Evolutionary conservation across 306 rosid genomes (phyloP).

Genomic region (Glycine latifolia): DNA sequence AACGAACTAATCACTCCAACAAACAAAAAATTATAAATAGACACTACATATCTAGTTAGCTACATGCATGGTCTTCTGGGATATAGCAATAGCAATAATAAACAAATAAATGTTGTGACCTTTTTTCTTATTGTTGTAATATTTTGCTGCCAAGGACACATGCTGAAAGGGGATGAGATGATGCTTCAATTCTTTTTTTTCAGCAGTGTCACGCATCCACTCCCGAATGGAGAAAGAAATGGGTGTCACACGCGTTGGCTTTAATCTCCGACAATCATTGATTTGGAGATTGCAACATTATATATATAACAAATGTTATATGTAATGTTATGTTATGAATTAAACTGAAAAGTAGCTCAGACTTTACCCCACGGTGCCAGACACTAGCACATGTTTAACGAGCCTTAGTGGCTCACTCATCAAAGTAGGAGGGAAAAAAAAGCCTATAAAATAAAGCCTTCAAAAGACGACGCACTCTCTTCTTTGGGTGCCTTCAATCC

Average conservation of each 20-base stretch:
- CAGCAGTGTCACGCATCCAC: conserved; percentile 31
- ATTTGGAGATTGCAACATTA: conserved; percentile 38
- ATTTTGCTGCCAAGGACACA: conserved; percentile 30
- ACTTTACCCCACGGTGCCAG: conserved; percentile 25
- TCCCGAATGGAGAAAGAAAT: conserved; percentile 8
- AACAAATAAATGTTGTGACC: background rate
- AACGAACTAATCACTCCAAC: background rate
- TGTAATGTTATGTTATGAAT: background rate
- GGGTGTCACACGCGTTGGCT: conserved; percentile 8
- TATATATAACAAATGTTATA: background rate
- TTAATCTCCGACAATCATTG: conserved; percentile 43
- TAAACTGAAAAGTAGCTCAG: conserved; percentile 24
- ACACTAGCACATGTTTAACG: conserved; percentile 50
- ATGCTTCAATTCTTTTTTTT: background rate
- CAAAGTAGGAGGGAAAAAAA: conserved; percentile 5
- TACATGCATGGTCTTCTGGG: background rate
- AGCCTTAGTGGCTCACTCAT: conserved; percentile 38
- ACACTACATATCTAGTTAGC: too few relatives aligned
- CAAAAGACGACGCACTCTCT: conserved; percentile 36
- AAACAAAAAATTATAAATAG: background rate
- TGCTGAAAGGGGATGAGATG: conserved; percentile 1
- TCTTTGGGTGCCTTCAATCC: conserved; percentile 14
- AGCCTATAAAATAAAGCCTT: conserved; percentile 8
- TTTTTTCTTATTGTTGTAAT: background rate
- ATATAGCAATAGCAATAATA: background rate